Evolutionary conservation across 1,284 basidiomycete genomes (phyloP), one percentile per base, ranked within the genome.

Genomic region (Melampsora americana): DNA sequence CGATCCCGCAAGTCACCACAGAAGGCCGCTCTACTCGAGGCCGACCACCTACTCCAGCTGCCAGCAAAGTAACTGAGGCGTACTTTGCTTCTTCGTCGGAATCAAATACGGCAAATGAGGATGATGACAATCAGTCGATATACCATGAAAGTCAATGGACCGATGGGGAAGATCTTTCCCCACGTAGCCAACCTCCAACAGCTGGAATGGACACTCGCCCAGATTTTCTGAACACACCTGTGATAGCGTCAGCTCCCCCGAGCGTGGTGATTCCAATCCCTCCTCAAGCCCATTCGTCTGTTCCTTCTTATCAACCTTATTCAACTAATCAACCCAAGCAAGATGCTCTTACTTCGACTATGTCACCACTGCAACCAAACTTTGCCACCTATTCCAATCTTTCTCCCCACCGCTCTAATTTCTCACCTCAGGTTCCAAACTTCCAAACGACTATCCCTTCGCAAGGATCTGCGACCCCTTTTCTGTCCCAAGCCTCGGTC

Each of bases 11-110:
- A 32, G 42, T 18, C 46, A 42, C 48, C 4, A 39, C 71, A 18
- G 16, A 23, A 18, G 61, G 61, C 23, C 62, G 48, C 35, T 66
- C 71, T 5, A 59, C 48, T 48, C 62, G 71, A 53, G 71, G 65
- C 42, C 61, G 71, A 73, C 71, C 71, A 56, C 16, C 62, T 11
- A 73, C 71, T 18, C 71, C 71, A 9, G 71, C 62, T 59, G 71
- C 61, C 35, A 35, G 48, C 32, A 50, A 65, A 48, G 32, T 72
- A 4, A 46, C 70, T 61, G 70, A 64, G n/a, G 62, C 42, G 23
- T 73, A 73, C 71, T 73, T 73, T 30, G 44, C 71, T 14, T 66
- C 71, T 11, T 23, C 62, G 42, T 66, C 71, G 28, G 71, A 66
- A 28, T 16, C n/a, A 26, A n/a, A 30, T 44, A 73, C 62, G 14